Conservation (phyloP, 371 early-diverging fungal species). For the Apophysomyces ossiformis region DNA sequence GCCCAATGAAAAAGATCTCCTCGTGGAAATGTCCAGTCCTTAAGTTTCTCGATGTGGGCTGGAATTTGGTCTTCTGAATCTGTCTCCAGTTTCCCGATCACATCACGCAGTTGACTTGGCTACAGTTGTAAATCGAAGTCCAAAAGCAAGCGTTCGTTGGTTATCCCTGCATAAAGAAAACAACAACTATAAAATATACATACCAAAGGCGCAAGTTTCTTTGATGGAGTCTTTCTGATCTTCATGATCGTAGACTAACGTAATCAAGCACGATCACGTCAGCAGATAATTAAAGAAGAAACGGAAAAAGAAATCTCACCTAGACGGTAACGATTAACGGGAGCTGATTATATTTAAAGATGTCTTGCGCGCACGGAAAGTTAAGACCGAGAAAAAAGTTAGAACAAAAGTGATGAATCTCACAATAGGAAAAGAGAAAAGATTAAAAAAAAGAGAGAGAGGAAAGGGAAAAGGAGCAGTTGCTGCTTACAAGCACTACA, state of each 20-base stretch:
- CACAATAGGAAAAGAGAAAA: conserved; percentile 2
- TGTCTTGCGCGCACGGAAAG: background rate
- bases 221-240: conserved; percentile 71
- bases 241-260: conserved; percentile 57
- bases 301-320: conserved; percentile 10
- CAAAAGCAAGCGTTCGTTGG: background rate
- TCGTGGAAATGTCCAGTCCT: conserved; percentile 81
- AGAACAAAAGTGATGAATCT: background rate
- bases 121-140: conserved; percentile 19
- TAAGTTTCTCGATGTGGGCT: conserved; percentile 46
- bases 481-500: background rate
- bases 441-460: conserved; percentile 2
- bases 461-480: background rate
- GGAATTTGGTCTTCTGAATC: conserved; percentile 65
- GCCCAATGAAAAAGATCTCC: conserved; percentile 97
- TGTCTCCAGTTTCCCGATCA: conserved; percentile 60
- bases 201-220: conserved; percentile 68
- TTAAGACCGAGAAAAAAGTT: conserved; percentile 5
- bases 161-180: background rate
- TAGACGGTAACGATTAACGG: conserved; percentile 3
- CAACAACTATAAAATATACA: conserved; percentile 23
- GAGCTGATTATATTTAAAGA: conserved; percentile 2
- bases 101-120: conserved; percentile 60
- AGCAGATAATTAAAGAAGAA: background rate
- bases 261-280: conserved; percentile 6